phyloP scores from a whole-genome alignment of 306 rosid genomes.

The Acacia confusa region DNA sequence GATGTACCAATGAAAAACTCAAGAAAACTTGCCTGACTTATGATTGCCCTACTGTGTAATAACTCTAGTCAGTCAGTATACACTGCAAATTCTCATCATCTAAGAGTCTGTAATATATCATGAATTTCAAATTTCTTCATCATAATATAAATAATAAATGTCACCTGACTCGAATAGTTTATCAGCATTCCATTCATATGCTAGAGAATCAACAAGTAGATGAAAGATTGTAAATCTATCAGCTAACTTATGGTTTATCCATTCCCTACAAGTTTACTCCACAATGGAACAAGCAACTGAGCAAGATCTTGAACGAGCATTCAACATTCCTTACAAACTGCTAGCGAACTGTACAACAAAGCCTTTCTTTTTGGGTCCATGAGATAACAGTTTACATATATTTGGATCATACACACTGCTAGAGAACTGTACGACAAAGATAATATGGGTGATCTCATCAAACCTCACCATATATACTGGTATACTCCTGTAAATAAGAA shows the following conservation, averaged over 20 bases:
- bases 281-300: not conserved
- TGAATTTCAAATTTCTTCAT: not conserved
- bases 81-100: not conserved
- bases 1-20: not conserved
- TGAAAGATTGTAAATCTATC: not conserved
- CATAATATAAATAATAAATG: not conserved
- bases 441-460: slow-evolving; percentile 33
- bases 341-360: not conserved
- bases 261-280: not conserved
- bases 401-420: slow-evolving; percentile 17
- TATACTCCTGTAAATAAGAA: slow-evolving; percentile 62
- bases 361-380: not conserved
- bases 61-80: not conserved
- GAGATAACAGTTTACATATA: slow-evolving; percentile 24
- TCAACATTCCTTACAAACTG: not conserved
- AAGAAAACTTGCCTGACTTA: not conserved
- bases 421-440: slow-evolving; percentile 31
- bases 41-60: not conserved
- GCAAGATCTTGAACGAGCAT: not conserved
- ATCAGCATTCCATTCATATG: not conserved
- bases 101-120: not conserved
- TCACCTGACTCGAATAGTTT: not conserved
- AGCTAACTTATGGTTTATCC: not conserved
- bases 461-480: slow-evolving; percentile 57
- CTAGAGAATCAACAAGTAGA: not conserved